A percentile compares a stretch with the other conserved stretches of the same genome.
phyloP scores from a whole-genome alignment of 2,329 filamentous ascomycete genomes.

The Podosphaera xanthii region DNA sequence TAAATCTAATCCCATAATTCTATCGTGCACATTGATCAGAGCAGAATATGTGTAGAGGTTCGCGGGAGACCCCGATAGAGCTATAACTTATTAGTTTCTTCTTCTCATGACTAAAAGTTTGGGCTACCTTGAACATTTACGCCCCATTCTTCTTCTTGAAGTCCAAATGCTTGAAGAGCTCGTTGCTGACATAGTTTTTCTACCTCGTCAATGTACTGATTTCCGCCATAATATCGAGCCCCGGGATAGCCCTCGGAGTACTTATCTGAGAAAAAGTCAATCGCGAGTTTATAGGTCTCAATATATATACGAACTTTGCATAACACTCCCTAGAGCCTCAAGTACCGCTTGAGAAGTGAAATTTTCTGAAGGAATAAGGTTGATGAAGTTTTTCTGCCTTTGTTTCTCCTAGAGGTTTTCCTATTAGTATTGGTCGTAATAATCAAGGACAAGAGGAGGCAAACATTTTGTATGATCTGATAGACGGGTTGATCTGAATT shows the following conservation, averaged over 20 bases:
- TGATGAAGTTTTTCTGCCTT: constrained; percentile 94
- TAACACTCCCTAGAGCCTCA: constrained; percentile 82
- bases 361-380: constrained; percentile 97
- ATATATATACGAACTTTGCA: constrained; percentile 20
- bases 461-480: constrained; percentile 63
- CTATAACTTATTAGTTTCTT: not conserved
- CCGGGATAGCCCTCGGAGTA: constrained; percentile 98
- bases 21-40: constrained; percentile 83
- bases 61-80: constrained; percentile 52
- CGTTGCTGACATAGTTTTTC: constrained; percentile 88
- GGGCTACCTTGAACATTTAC: constrained; percentile 71
- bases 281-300: too few species aligned
- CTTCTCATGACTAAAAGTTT: constrained; percentile 24
- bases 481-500: constrained; percentile 84
- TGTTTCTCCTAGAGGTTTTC: constrained; percentile 69
- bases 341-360: constrained; percentile 96
- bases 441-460: constrained; percentile 5
- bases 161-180: constrained; percentile 74
- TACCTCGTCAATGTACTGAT: constrained; percentile 94
- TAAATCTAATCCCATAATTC: constrained; percentile 91
- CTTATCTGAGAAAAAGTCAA: constrained; percentile 50
- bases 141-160: constrained; percentile 79
- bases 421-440: not conserved
- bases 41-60: constrained; percentile 98
- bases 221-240: constrained; percentile 96